Conservation (phyloP, 2,329 filamentous ascomycete species). For the Talaromyces albobiverticillius region DNA sequence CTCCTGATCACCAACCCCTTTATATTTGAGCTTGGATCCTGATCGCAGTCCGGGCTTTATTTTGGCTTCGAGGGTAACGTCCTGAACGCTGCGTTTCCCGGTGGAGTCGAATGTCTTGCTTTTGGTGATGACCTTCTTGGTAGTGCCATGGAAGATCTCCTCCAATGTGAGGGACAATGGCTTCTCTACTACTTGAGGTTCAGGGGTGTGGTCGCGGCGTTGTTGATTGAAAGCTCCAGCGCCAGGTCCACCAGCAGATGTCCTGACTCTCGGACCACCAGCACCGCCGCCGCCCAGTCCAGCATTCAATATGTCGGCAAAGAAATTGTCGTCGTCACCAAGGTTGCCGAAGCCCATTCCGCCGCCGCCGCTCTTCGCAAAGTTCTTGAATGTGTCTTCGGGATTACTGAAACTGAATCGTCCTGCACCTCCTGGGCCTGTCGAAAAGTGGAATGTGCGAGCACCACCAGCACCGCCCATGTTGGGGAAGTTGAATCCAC, state of each 20-base stretch:
- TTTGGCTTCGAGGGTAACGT: constrained; percentile 88
- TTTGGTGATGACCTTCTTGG: constrained; percentile 98
- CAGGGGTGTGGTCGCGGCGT: constrained; percentile 59
- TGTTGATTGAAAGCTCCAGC: constrained; percentile 27
- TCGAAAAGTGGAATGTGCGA: constrained; percentile 48
- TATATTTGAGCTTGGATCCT: constrained; percentile 97
- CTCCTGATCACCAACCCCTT: constrained; percentile 94
- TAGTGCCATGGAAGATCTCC: constrained; percentile 80
- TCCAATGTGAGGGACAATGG: constrained; percentile 78
- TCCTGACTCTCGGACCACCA: constrained; percentile 36
- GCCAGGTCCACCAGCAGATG: constrained; percentile 22
- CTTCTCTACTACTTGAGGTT: constrained; percentile 88
- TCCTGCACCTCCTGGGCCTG: constrained; percentile 52
- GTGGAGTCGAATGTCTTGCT: constrained; percentile 85
- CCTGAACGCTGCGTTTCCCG: constrained; percentile 80
- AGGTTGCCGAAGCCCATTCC: constrained; percentile 42
- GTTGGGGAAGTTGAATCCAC: constrained; percentile 45
- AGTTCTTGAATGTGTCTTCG: constrained; percentile 80
- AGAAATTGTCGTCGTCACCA: constrained; percentile 54
- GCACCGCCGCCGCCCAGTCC: constrained; percentile 35
- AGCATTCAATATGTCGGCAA: constrained; percentile 48
- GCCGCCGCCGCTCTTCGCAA: constrained; percentile 61
- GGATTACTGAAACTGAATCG: constrained; percentile 83
- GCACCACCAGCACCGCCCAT: constrained; percentile 48
- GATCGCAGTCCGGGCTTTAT: constrained; percentile 96